These are phyloP conservation scores for Pseudogymnoascus sp. DNA, from an alignment of 2,329 filamentous ascomycete genomes.

Conservation along the genomic window DNA sequence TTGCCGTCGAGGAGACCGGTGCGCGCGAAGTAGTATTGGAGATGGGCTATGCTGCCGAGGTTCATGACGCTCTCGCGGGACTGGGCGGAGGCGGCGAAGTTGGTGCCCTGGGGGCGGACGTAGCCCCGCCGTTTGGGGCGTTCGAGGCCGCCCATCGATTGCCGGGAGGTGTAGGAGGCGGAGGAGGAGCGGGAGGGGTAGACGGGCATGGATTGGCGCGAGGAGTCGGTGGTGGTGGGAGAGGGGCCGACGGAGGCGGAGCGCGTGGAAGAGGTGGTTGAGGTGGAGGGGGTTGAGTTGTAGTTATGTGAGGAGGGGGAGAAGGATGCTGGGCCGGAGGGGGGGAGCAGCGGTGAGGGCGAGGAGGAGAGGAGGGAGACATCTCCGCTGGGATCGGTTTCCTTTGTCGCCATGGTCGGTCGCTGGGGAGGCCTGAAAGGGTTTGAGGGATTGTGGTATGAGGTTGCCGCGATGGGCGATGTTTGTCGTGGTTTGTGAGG, in stretches of 20 bases:
- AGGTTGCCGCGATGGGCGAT: background rate
- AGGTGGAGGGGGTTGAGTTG: constrained; percentile 57
- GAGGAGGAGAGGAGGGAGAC: background rate
- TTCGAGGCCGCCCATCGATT: constrained; percentile 36
- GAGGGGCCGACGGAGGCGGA: constrained; percentile 42
- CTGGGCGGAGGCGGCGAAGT: constrained; percentile 84
- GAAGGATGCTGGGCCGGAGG: constrained; percentile 42
- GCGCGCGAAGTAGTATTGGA: constrained; percentile 96
- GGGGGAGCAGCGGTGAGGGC: background rate
- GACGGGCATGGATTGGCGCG: constrained; percentile 38
- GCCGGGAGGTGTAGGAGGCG: constrained; percentile 41
- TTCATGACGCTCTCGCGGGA: constrained; percentile 94
- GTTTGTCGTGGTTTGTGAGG: background rate
- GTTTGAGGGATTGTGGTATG: background rate
- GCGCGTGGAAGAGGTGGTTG: constrained; percentile 41
- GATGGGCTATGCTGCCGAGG: constrained; percentile 88
- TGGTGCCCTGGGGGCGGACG: constrained; percentile 29
- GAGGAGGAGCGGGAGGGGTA: constrained; percentile 55
- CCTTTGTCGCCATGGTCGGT: background rate
- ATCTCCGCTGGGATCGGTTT: background rate
- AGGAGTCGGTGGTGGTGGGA: constrained; percentile 34
- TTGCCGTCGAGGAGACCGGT: constrained; percentile 92
- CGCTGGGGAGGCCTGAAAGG: background rate
- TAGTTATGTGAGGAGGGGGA: constrained; percentile 56
- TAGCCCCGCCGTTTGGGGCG: constrained; percentile 33